phyloP scores from a whole-genome alignment of 345 rosid genomes.

The Barbarea vulgaris region DNA sequence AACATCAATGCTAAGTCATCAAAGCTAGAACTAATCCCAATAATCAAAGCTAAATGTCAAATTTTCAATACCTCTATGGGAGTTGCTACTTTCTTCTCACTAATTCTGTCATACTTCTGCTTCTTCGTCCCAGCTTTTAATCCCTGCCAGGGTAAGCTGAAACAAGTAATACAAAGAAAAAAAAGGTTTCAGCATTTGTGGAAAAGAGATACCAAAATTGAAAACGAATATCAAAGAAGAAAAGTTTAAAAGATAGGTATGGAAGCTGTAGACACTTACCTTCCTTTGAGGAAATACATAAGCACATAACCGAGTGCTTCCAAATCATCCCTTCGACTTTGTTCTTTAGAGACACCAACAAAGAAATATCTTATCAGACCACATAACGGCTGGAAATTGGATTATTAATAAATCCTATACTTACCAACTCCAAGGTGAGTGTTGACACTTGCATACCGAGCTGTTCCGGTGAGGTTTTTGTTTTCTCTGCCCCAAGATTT shows the following conservation, averaged over 20 bases:
- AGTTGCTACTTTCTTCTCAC: constrained; percentile 82
- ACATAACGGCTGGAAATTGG: background rate
- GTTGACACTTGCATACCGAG: constrained; percentile 85
- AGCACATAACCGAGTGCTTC: constrained; percentile 84
- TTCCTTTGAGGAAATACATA: constrained; percentile 79
- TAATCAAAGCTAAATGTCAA: background rate
- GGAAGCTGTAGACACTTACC: constrained; percentile 43
- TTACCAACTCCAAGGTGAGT: constrained; percentile 83
- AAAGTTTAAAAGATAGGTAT: constrained; percentile 20
- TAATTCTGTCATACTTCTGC: constrained; percentile 80
- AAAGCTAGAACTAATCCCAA: background rate
- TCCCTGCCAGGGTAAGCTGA: constrained; percentile 87
- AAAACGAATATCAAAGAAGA: background rate
- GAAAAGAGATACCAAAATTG: constrained; percentile 1
- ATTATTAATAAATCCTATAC: background rate
- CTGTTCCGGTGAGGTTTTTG: constrained; percentile 83
- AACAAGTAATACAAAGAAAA: constrained; percentile 23
- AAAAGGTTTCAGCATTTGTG: background rate
- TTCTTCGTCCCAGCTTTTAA: constrained; percentile 81
- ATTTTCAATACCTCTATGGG: constrained; percentile 57
- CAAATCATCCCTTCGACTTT: constrained; percentile 86
- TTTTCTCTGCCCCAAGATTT: constrained; percentile 56
- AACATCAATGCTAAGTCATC: background rate
- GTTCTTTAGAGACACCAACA: constrained; percentile 51
- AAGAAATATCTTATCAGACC: background rate